A percentile compares a stretch with the other conserved stretches of the same genome.
Conservation (phyloP, 106 monocot species). For the Cymbidium sinense region DNA sequence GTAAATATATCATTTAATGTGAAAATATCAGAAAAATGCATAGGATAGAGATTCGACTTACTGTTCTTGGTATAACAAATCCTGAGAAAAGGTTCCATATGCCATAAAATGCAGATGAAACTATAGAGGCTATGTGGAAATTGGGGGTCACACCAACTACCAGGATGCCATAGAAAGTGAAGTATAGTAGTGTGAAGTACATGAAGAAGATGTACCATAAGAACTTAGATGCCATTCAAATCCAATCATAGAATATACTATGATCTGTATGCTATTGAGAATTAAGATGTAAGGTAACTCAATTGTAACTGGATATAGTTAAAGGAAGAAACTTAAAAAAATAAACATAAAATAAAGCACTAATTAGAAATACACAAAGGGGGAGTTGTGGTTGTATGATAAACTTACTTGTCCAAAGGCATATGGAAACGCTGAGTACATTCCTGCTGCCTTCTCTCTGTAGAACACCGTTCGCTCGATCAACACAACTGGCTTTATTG, state of each 20-base stretch:
- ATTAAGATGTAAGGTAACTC: constrained; percentile 43
- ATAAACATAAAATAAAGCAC: neutral
- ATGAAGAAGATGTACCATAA: constrained; percentile 49
- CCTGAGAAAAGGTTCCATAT: constrained; percentile 57
- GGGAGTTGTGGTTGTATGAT: neutral
- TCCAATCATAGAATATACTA: constrained; percentile 48
- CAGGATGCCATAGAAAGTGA: constrained; percentile 48
- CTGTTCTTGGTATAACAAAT: constrained; percentile 30
- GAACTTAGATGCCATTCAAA: constrained; percentile 42
- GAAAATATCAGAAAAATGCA: neutral
- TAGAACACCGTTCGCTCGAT: constrained; percentile 80
- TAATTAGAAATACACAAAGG: too few species aligned
- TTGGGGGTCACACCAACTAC: constrained; percentile 43
- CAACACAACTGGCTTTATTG: constrained; percentile 32
- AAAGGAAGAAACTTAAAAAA: neutral
- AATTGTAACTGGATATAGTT: constrained; percentile 45
- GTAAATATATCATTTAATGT: neutral
- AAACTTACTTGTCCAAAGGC: constrained; percentile 57
- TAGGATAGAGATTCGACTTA: constrained; percentile 8
- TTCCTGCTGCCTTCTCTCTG: constrained; percentile 57
- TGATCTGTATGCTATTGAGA: constrained; percentile 32
- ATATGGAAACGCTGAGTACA: constrained; percentile 83
- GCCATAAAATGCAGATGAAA: constrained; percentile 34
- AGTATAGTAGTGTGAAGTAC: constrained; percentile 48
- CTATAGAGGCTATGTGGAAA: constrained; percentile 28